These are phyloP conservation scores for Pseudopithomyces maydicus DNA, from an alignment of 2,329 filamentous ascomycete genomes.

Conservation along the genomic window DNA sequence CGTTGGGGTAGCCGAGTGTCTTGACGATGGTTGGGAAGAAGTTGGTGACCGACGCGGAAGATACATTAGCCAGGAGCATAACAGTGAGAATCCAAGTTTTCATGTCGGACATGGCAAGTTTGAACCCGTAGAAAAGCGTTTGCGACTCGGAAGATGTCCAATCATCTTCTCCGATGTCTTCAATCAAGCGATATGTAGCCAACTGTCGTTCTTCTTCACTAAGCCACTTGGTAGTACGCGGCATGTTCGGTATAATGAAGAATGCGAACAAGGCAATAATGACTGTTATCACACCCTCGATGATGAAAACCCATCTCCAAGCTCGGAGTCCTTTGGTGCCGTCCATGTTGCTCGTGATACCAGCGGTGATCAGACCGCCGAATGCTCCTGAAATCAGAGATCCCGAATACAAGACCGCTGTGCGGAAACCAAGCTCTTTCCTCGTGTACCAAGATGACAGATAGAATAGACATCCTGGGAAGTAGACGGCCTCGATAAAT, in stretches of 20 bases:
- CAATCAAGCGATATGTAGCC: slow-evolving; percentile 42
- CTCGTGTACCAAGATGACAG: slow-evolving; percentile 72
- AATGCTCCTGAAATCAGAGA: slow-evolving; percentile 74
- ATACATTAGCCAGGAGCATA: slow-evolving; percentile 47
- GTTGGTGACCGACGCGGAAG: slow-evolving; percentile 46
- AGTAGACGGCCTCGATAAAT: slow-evolving; percentile 59
- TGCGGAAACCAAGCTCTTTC: slow-evolving; percentile 69
- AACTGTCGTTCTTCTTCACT: slow-evolving; percentile 47
- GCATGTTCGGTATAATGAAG: slow-evolving; percentile 71
- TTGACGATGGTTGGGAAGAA: slow-evolving; percentile 69
- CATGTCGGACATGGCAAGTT: slow-evolving; percentile 45
- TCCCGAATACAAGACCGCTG: slow-evolving; percentile 69
- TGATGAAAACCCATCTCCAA: slow-evolving; percentile 73
- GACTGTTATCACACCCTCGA: slow-evolving; percentile 71
- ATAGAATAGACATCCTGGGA: slow-evolving; percentile 66
- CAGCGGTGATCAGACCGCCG: slow-evolving; percentile 63
- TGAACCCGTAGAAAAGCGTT: slow-evolving; percentile 47
- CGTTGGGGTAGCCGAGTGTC: slow-evolving; percentile 62
- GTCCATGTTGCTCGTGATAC: slow-evolving; percentile 70
- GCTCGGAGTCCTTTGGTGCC: slow-evolving; percentile 61
- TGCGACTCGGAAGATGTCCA: slow-evolving; percentile 43
- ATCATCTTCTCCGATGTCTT: slow-evolving; percentile 49
- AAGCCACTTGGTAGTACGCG: slow-evolving; percentile 52
- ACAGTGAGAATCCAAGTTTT: slow-evolving; percentile 49
- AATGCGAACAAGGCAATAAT: slow-evolving; percentile 62